Base-by-base conservation (phyloP, 139 green algal genomes). In the Chlamydomonas incerta region DNA sequence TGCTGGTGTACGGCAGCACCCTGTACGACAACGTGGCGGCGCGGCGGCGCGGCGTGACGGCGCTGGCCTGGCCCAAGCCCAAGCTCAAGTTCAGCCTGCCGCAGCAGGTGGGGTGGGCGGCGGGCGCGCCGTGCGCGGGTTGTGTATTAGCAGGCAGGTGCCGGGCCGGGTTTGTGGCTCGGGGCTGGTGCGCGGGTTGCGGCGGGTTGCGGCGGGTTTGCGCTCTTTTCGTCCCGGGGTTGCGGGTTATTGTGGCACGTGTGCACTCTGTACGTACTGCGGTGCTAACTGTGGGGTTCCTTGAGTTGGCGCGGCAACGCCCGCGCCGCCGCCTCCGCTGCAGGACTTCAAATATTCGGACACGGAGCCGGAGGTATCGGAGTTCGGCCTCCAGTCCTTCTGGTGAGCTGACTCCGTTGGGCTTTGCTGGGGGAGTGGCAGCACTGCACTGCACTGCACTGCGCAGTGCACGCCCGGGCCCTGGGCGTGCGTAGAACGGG, bases 31-130 rank as follows among this genome's bases (percentile, higher is more conserved):
- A 72, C 31, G 86, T 87, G 60, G 60, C 8, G 60, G 58, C 73
- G 17, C 65, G 85, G 21, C 86, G 93, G 46, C 81, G 94, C 0
- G 95, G 95, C 2, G 72, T 95, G 2, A 95, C 92, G 15, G 81
- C 93, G 20, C 80, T 96, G 15, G 67, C 79, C 28, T 98, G 93
- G 92, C 88, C 92, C 37, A 98, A 98, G 82, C 94, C 92, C 18
- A 98, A 98, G 82, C 88, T 98, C 65, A 95, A 95, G 69, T 91
- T 97, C 24, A 65, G 83, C 18, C 24, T 73, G 31, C 65, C 55
- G 35, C n/a, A 55, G 24, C 37, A 47, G 46, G 47, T 41, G 33
- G 0, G 35, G 33, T 3, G 31, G 57, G 50, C 68, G 18, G 33
- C 3, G 17, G 60, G 21, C 60, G 6, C 23, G 66, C n/a, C 75